Evolutionary conservation across 2,329 filamentous ascomycete species (phyloP), one percentile per base, ranked within the genome.

Genomic region (Fragosphaeria purpurea): DNA sequence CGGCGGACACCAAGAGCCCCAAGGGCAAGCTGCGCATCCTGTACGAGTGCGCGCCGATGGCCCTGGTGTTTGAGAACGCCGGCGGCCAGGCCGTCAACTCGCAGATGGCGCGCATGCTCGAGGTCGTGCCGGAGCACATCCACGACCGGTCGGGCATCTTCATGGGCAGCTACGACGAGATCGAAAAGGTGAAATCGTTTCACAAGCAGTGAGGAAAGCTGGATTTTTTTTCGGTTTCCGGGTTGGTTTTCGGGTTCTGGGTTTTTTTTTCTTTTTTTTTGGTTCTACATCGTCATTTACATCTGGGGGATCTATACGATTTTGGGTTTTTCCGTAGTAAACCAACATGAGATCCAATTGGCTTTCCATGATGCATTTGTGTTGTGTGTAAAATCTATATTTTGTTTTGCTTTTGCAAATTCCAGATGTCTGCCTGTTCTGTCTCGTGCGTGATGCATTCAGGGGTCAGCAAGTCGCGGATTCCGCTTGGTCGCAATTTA

Each of bases 31-130:
- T 98, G 59, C 80, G 93, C 58, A 98, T 98, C 59, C 68, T 98
- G 61, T 98, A 98, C 71, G 93, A 98, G 74, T 98, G 93, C 66
- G 93, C 93, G 11, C 93, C 93, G 40, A 98, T 98, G 93, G 93
- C 93, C 31, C 86, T 97, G 84, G 80, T 98, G 6, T 97, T 98
- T 68, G 93, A 98, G 72, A 96, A 98, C 70, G 88, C 93, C 61
- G 93, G 93, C 60, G 93, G 93, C 54, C 83, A 94, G 69, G 93
- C 93, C 13, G 74, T 98, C 50, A 85, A 97, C 70, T 90, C 86
- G 70, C 83, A 86, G 51, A 96, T 95, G 89, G 73, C 81, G 58
- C 81, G 91, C 54, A 90, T 98, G 85, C 74, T 98, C 58, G 84
- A 88, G 50, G 83, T 97, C 41, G 80, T 88, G 1, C 93, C 93